Conservation (phyloP, 441 rosid genomes). For the Codiaeum variegatum region DNA sequence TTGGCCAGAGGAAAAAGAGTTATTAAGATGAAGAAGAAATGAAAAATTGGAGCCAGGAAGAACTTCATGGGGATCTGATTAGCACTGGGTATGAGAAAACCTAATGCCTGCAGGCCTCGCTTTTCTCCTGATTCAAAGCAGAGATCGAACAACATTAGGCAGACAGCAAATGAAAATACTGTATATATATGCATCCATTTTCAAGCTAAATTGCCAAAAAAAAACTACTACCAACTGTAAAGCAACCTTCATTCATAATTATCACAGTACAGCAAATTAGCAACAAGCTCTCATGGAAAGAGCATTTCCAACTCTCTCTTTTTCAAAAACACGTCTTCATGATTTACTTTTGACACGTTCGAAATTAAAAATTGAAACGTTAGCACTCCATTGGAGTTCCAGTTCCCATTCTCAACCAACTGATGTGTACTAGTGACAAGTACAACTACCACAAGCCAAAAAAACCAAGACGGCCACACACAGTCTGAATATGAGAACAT, state of each 20-base stretch:
- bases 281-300: background rate
- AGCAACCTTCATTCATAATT: background rate
- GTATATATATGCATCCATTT: background rate
- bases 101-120: conserved; percentile 23
- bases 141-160: conserved; percentile 24
- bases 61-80: conserved; percentile 34
- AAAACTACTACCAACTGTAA: background rate
- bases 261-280: background rate
- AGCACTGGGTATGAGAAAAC: conserved; percentile 19
- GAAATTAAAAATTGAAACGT: background rate
- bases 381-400: background rate
- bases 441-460: background rate
- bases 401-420: background rate
- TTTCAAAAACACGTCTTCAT: background rate
- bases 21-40: conserved; percentile 16
- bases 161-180: conserved; percentile 4
- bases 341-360: background rate
- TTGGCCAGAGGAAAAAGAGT: conserved; percentile 30
- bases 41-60: conserved; percentile 25
- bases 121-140: conserved; percentile 39
- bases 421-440: background rate
- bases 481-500: background rate
- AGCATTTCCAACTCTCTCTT: background rate
- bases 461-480: background rate
- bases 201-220: conserved; percentile 5